phyloP scores from a whole-genome alignment of 352 stramenopile genomes.

The Phytopythium oedochilum region DNA sequence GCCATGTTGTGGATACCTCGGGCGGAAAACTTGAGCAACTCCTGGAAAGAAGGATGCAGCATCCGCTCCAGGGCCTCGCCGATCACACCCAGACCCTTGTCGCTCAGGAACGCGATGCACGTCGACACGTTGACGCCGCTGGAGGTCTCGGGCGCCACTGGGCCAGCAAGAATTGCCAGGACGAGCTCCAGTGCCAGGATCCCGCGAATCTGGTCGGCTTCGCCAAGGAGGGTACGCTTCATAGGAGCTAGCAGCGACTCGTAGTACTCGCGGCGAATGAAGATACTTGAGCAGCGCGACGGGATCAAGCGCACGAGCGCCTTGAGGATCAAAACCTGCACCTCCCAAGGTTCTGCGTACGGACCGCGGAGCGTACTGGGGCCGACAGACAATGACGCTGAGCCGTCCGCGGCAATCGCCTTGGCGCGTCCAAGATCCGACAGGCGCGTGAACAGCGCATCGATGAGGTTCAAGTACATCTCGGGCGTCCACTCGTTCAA shows the following conservation, averaged over 20 bases:
- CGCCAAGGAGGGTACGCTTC: slow-evolving; percentile 54
- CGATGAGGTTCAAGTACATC: slow-evolving; percentile 66
- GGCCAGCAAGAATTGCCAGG: slow-evolving; percentile 45
- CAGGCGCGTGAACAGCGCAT: slow-evolving; percentile 54
- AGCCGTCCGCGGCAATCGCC: slow-evolving; percentile 16
- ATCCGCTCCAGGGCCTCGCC: slow-evolving; percentile 65
- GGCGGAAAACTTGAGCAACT: slow-evolving; percentile 36
- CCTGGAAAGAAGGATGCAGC: slow-evolving; percentile 61
- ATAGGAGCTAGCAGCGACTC: slow-evolving; percentile 59
- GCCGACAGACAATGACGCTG: background rate
- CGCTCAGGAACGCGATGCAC: slow-evolving; percentile 53
- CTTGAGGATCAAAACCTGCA: slow-evolving; percentile 79
- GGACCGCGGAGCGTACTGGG: slow-evolving; percentile 1
- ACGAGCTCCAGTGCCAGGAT: slow-evolving; percentile 71
- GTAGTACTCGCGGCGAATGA: slow-evolving; percentile 54
- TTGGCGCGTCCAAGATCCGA: slow-evolving; percentile 46
- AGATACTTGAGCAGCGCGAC: slow-evolving; percentile 40
- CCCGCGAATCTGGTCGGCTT: slow-evolving; percentile 73
- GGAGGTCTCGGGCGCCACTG: slow-evolving; percentile 18
- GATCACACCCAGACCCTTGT: slow-evolving; percentile 44
- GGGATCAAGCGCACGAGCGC: slow-evolving; percentile 60
- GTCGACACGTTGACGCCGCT: slow-evolving; percentile 41
- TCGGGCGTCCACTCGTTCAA: slow-evolving; percentile 66
- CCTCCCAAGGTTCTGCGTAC: slow-evolving; percentile 53
- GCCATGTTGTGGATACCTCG: slow-evolving; percentile 33